Conservation (phyloP, 2,329 filamentous ascomycete genomes). For the Penicillium sp. region DNA sequence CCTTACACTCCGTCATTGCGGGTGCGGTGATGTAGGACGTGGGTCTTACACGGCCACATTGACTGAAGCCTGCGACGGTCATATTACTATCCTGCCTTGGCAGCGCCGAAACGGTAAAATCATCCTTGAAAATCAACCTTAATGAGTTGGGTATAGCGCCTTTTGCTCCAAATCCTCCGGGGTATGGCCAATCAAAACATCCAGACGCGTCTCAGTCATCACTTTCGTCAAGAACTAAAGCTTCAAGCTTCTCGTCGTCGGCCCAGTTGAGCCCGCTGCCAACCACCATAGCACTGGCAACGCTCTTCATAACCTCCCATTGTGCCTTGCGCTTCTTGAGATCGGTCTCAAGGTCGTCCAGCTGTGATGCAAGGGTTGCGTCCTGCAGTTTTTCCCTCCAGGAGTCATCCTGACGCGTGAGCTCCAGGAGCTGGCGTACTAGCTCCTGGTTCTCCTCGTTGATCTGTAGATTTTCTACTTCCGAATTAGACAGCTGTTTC, state of each 20-base stretch:
- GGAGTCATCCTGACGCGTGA: constrained; percentile 58
- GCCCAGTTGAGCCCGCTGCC: constrained; percentile 84
- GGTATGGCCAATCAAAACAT: constrained; percentile 3
- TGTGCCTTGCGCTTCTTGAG: constrained; percentile 62
- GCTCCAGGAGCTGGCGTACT: constrained; percentile 60
- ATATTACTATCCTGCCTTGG: constrained; percentile 3
- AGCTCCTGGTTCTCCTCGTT: constrained; percentile 63
- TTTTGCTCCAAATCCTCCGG: background rate
- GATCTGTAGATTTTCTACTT: constrained; percentile 58
- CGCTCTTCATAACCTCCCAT: constrained; percentile 74
- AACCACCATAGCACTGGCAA: constrained; percentile 73
- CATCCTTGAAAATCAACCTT: background rate
- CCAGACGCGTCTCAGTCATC: constrained; percentile 42
- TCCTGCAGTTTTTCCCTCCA: constrained; percentile 55
- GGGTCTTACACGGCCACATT: constrained; percentile 16
- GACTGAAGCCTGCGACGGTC: background rate
- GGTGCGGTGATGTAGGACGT: constrained; percentile 17
- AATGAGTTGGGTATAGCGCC: background rate
- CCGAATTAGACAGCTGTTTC: constrained; percentile 55
- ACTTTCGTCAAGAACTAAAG: constrained; percentile 69
- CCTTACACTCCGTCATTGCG: constrained; percentile 14
- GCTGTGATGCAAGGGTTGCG: constrained; percentile 52
- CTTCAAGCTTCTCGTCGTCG: constrained; percentile 63
- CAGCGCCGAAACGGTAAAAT: background rate
- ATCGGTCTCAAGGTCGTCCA: constrained; percentile 58